Evolutionary conservation across 2,329 filamentous ascomycete species (phyloP), one percentile per base, ranked within the genome.

Genomic region (Botrytis medusae): DNA sequence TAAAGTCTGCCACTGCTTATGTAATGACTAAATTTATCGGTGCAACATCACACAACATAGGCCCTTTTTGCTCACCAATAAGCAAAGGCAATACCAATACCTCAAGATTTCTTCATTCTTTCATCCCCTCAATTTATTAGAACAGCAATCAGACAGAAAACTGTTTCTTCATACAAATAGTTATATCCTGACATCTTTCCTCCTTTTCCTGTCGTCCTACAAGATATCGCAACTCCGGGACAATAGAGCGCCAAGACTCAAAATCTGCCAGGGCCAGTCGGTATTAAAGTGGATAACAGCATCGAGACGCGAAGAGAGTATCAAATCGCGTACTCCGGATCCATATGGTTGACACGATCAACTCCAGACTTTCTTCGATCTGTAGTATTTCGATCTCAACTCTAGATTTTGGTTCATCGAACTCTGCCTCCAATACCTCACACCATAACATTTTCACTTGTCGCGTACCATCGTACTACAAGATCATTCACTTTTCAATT

Each of bases 291-390:
- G 37, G 42, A 48, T 67, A 67, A 25, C 34, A 22, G 34, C 46
- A 67, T 40, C 46, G 32, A 67, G 64, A 67, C 64, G 34, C 46
- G 63, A 67, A 40, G 12, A 51, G 64, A 67, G 64, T n/a, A n/a
- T 37, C 46, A 67, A 29, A 54, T 67, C 46, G 32, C 46, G 64
- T 54, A 67, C 51, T 57, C 51, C 18, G 14, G 22, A 20, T 4
- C 32, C 37, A 62, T 34, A n/a, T 14, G 12, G 34, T 25, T 16
- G 22, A 40, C 44, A 34, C 42, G 29, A 65, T 22, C 62, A 65
- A 29, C 37, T 63, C 12, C 46, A 54, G 12, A 37, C 6, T 29
- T 29, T 29, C 9, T 10, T 6, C 6, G 8, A 40, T 25, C 9
- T 64, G 29, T 32, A n/a, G 14, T 46, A 20, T 64, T 40, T 22